Evolutionary conservation across 1,284 basidiomycete genomes (phyloP), one percentile per base, ranked within the genome.

Genomic region (Cryptococcus neoformans): DNA sequence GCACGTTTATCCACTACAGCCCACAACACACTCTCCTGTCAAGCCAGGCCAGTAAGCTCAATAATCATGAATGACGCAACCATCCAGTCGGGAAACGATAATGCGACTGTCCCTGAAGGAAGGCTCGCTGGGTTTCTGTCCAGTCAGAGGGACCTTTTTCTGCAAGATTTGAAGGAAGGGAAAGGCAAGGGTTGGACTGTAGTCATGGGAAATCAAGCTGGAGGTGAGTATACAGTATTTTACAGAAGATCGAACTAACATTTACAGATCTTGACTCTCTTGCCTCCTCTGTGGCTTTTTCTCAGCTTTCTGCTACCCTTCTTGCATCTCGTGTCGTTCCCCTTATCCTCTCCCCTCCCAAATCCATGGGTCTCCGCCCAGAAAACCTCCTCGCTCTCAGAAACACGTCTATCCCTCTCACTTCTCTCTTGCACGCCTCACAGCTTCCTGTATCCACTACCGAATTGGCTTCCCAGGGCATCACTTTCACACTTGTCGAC

Each of bases 201-300:
- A 5, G 87, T 86, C 0, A 89, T 91, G 84, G 92, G 92, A 1
- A 95, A 96, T 70, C 92, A 95, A 76, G 89, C 92, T 9, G 91
- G 91, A 70, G 92, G 92, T 91, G 68, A 59, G 83, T 68, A 44
- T 45, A 17, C 16, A 35, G 38, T 47, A 35, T 40, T 46, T 36
- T 42, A 6, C 8, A 16, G 35, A 12, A 40, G 42, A 14, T 41
- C 16, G 37, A 37, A 44, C 17, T 35, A n/a, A 21, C 12, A 40
- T 3, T 35, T 11, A 14, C 47, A 96, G 93, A 97, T 77, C 84
- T 96, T 42, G 93, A 97, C 77, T 87, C 87, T 10, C 73, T 94
- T 35, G 90, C 90, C 0, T 89, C 88, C 56, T 84, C 92, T 2
- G 84, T 96, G 56, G 88, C 84, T 1, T 92, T 84, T 75, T 85